phyloP scores from a whole-genome alignment of 768 basidiomycete genomes.

The Naganishia randhawae region DNA sequence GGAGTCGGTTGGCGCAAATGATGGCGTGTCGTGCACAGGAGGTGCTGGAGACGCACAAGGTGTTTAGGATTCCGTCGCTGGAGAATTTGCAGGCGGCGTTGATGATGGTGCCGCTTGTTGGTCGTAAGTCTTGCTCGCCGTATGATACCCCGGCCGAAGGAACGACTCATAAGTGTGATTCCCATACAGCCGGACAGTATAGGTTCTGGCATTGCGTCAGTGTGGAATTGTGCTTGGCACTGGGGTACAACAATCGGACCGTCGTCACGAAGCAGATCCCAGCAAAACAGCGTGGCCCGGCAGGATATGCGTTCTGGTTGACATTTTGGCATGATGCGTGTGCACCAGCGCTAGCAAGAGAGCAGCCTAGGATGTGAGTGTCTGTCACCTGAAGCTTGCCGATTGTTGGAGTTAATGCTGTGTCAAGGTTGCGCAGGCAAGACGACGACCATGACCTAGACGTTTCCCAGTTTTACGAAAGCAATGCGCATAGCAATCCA shows the following conservation, averaged over 20 bases:
- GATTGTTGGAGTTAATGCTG: not conserved
- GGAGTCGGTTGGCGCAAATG: conserved; percentile 72
- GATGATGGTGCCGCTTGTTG: conserved; percentile 60
- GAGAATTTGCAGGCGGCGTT: conserved; percentile 80
- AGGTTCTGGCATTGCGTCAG: conserved; percentile 24
- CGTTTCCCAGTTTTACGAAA: conserved; percentile 11
- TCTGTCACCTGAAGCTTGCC: not conserved
- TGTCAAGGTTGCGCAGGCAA: not conserved
- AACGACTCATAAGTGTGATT: not conserved
- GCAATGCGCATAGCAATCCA: conserved; percentile 10
- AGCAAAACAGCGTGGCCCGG: conserved; percentile 32
- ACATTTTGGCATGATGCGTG: conserved; percentile 67
- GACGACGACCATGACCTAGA: conserved; percentile 18
- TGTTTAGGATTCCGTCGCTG: conserved; percentile 70
- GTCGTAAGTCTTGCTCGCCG: conserved; percentile 6
- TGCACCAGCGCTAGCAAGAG: conserved; percentile 74
- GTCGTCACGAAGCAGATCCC: conserved; percentile 35
- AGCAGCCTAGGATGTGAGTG: conserved; percentile 70
- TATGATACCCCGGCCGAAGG: not conserved
- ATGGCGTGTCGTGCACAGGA: conserved; percentile 77
- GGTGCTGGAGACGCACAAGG: conserved; percentile 79
- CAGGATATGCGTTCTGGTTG: conserved; percentile 83
- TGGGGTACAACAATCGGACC: conserved; percentile 37
- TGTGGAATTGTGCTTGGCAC: conserved; percentile 29
- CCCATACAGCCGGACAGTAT: conserved; percentile 23